Conservation (phyloP, 768 basidiomycete species). For the Suillus ampliporus region DNA sequence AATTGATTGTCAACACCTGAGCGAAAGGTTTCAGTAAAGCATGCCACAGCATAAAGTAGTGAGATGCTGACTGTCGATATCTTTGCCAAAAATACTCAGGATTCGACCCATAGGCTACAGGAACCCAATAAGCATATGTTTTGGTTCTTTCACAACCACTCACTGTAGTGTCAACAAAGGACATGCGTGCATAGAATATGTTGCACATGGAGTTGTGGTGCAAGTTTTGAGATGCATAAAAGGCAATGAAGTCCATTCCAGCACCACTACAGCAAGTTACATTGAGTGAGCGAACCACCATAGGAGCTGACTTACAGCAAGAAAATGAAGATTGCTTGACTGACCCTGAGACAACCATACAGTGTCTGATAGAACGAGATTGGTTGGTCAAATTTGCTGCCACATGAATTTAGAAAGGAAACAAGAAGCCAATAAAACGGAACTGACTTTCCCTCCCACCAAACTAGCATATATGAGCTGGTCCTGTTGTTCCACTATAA, state of each 20-base stretch:
- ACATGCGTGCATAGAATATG: conserved; percentile 74
- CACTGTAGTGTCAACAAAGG: conserved; percentile 76
- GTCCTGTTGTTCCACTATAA: too few species aligned
- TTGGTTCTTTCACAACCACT: conserved; percentile 5
- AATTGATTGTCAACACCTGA: conserved; percentile 59
- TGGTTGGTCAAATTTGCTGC: conserved; percentile 50
- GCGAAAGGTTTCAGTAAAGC: background rate
- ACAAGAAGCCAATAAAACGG: conserved; percentile 9
- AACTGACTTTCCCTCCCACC: conserved; percentile 68
- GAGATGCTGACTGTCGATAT: conserved; percentile 58
- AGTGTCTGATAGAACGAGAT: conserved; percentile 68
- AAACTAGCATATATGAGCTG: conserved; percentile 73
- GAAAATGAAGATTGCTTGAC: conserved; percentile 64
- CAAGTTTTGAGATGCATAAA: conserved; percentile 64
- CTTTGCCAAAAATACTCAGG: conserved; percentile 66
- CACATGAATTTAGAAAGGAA: background rate
- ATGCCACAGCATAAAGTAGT: background rate
- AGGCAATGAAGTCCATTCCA: conserved; percentile 60
- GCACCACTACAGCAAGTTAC: conserved; percentile 46
- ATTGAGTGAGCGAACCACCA: background rate
- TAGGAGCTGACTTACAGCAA: conserved; percentile 46
- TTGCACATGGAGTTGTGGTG: conserved; percentile 60
- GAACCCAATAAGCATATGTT: background rate
- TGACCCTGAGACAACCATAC: conserved; percentile 65
- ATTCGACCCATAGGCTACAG: conserved; percentile 62